phyloP scores from a whole-genome alignment of 129 eudicot genomes.

The Logfia minima region DNA sequence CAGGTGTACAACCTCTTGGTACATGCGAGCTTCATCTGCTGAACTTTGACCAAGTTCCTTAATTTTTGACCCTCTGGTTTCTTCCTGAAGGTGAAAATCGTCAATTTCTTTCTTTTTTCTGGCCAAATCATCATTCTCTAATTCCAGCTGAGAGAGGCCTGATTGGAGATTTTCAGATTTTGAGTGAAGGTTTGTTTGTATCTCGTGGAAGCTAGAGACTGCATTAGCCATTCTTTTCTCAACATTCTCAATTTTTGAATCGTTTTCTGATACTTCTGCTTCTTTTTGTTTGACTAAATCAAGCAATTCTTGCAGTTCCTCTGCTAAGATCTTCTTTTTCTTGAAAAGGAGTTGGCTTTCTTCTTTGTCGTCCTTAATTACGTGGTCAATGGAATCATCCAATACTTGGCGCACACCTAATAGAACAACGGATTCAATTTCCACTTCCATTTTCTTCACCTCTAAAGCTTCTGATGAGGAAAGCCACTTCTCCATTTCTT shows the following conservation, averaged over 20 bases:
- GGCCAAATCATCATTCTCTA: slow-evolving; percentile 42
- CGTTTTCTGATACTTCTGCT: slow-evolving; percentile 68
- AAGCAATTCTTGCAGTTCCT: slow-evolving; percentile 60
- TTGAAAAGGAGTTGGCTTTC: slow-evolving; percentile 54
- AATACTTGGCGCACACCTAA: slow-evolving; percentile 48
- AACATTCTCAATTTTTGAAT: slow-evolving; percentile 47
- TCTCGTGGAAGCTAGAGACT: slow-evolving; percentile 55
- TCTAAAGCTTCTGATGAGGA: slow-evolving; percentile 54
- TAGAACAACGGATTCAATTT: slow-evolving; percentile 53
- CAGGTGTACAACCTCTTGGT: slow-evolving; percentile 44
- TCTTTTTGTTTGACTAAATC: slow-evolving; percentile 74
- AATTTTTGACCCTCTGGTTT: slow-evolving; percentile 51
- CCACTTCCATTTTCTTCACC: slow-evolving; percentile 56
- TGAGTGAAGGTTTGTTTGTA: slow-evolving; percentile 38
- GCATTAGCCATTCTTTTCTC: slow-evolving; percentile 61
- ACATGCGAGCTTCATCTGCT: slow-evolving; percentile 50
- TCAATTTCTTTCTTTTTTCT: slow-evolving; percentile 62
- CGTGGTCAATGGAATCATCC: slow-evolving; percentile 48
- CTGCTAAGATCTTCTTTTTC: slow-evolving; percentile 48
- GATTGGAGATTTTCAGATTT: slow-evolving; percentile 41
- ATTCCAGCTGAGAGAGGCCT: slow-evolving; percentile 44
- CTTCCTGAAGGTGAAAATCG: slow-evolving; percentile 45
- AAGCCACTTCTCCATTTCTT: slow-evolving; percentile 55
- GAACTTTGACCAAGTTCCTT: slow-evolving; percentile 51
- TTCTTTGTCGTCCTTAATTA: slow-evolving; percentile 56